Base-by-base conservation (phyloP, 2,329 filamentous ascomycete species). In the Eutypa lata region DNA sequence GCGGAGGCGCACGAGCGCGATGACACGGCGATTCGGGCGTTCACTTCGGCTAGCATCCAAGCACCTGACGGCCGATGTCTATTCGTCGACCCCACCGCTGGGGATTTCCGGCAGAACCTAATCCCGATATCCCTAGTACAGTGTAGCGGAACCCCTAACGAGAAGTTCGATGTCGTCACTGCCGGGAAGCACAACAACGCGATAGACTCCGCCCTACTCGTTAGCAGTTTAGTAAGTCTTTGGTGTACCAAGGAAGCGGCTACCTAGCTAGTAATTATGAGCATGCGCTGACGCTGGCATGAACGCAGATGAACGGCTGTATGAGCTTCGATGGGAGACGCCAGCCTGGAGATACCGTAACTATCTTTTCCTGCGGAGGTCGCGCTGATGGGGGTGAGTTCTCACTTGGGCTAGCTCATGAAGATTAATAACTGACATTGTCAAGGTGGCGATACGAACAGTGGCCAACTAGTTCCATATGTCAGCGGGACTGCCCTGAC, bases 71-170 rank as follows among this genome's bases (percentile, higher is more conserved):
- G 78, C 24, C 71, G 76, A 49, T 82, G 78, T 53, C 69, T 81
- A n/a, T 79, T 73, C 33, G 64, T 80, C 44, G 75, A 81, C 58
- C 75, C 76, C 1, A 76, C 76, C 1, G 77, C 76, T 0, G 79
- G 78, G 35, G 78, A 82, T 57, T 81, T 80, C 64, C 75, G 78
- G 6, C 69, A 77, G 64, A 82, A 82, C 57, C 67, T 81, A 46
- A 79, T 81, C 48, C 78, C 78, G 2, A 65, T 81, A 8, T 68
- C 70, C 21, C 59, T 80, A 10, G 73, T 74, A 8, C 62, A 66
- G 26, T 82, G 79, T 64, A 65, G 68, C 28, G 76, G 73, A 31
- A 70, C 72, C 4, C 65, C 71, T 3, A 76, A 75, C 48, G 74
- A 80, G 63, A 75, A 74, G 58, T 82, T 77, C 60, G 78, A 81